Evolutionary conservation across 2,329 filamentous ascomycete species (phyloP), one percentile per base, ranked within the genome.

Genomic region (Exophiala sideris): DNA sequence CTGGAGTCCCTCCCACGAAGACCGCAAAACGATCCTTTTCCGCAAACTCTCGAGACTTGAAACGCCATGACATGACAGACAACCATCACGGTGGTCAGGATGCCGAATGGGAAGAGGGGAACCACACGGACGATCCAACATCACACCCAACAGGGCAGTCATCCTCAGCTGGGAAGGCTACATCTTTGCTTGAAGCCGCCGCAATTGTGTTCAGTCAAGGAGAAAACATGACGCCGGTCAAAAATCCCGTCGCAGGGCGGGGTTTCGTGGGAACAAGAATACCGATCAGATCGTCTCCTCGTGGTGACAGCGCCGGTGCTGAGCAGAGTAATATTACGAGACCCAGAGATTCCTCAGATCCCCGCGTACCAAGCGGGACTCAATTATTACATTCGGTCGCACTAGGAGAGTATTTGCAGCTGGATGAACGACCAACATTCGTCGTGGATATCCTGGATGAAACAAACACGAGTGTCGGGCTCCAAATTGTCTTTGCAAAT

Each of bases 391-490:
- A 81, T 39, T 79, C 80, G 21, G 76, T 91, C 48, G 85, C 86
- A 20, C 78, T 89, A 8, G 71, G 86, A 16, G 89, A 92, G 67
- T 73, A 92, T 36, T 70, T 94, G 38, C 88, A 92, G 65, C 81
- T 87, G 61, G 89, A 94, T 66, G 82, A 86, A 46, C 77, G 89
- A 44, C 89, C 88, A 2, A 88, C 86, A 0, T 89, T 92, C 63
- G 79, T 92, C 39, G 76, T 92, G 33, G 88, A 92, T 64, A 71
- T 88, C 47, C 74, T 76, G 6, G 82, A 86, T 63, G 68, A 76
- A 1, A 68, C 72, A n/a, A 85, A 84, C 61, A 73, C 71, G 18
- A 73, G 78, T 1, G 77, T 78, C 0, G 75, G 76, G 1, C 69
- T 91, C 35, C 77, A 80, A 29, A 77, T 89, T 6, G 62, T 89